These are phyloP conservation scores for Geotrichum europaeum DNA, from an alignment of 1,139 yeast genomes.

Conservation along the genomic window DNA sequence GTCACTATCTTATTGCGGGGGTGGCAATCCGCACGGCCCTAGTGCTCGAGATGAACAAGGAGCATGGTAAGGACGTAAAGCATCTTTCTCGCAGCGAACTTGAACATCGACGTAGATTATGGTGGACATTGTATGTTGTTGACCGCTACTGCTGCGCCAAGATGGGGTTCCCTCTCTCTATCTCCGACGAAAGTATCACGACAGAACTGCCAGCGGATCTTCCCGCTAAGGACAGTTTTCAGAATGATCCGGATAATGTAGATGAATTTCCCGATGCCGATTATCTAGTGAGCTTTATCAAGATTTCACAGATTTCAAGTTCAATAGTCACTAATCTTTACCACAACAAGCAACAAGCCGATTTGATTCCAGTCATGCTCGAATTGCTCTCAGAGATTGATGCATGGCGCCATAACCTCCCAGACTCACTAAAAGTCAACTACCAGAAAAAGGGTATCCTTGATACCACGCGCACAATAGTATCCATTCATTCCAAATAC, in stretches of 20 bases:
- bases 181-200: constrained; percentile 72
- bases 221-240: constrained; percentile 29
- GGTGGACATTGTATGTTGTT: constrained; percentile 93
- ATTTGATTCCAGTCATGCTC: constrained; percentile 67
- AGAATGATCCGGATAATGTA: neutral
- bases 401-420: constrained; percentile 64
- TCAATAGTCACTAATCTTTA: constrained; percentile 64
- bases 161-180: constrained; percentile 74
- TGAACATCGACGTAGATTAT: constrained; percentile 73
- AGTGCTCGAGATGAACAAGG: constrained; percentile 64
- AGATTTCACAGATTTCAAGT: constrained; percentile 75
- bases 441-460: constrained; percentile 47
- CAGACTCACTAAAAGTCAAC: constrained; percentile 60
- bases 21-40: constrained; percentile 69
- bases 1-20: constrained; percentile 77
- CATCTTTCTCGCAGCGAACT: constrained; percentile 18
- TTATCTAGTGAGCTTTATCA: constrained; percentile 70
- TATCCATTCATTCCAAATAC: constrained; percentile 78
- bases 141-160: constrained; percentile 82
- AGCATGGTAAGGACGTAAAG: constrained; percentile 18
- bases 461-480: constrained; percentile 53
- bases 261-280: constrained; percentile 79
- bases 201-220: constrained; percentile 50
- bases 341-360: constrained; percentile 55
- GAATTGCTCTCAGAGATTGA: constrained; percentile 63